phyloP scores from a whole-genome alignment of 1,139 yeast species.

The Pichia sp. region DNA sequence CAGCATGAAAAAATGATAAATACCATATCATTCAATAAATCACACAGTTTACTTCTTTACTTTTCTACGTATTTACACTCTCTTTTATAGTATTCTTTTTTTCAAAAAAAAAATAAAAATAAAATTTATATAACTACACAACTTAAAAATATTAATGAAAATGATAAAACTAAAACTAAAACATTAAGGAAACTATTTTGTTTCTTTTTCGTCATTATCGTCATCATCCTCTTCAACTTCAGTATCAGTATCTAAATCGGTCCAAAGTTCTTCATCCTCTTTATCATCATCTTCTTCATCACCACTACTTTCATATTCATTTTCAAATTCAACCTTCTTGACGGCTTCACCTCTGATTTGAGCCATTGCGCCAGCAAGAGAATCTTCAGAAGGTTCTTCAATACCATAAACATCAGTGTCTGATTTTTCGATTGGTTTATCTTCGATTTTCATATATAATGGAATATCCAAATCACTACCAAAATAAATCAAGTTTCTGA shows the following conservation, averaged over 20 bases:
- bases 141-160: neutral
- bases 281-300: slow-evolving; percentile 45
- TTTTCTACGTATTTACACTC: neutral
- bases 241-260: slow-evolving; percentile 31
- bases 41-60: neutral
- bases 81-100: neutral
- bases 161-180: neutral
- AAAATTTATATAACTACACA: neutral
- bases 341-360: slow-evolving; percentile 50
- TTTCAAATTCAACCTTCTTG: slow-evolving; percentile 30
- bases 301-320: slow-evolving; percentile 29
- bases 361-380: slow-evolving; percentile 61
- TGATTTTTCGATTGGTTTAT: slow-evolving; percentile 38
- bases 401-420: slow-evolving; percentile 47
- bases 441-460: slow-evolving; percentile 51
- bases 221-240: slow-evolving; percentile 27
- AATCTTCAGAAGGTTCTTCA: slow-evolving; percentile 60
- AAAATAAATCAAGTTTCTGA: slow-evolving; percentile 63
- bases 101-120: neutral
- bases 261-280: slow-evolving; percentile 37
- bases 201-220: slow-evolving; percentile 13
- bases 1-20: slow-evolving; percentile 2
- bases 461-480: slow-evolving; percentile 70
- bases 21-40: neutral
- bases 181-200: neutral